Conservation (phyloP, 169 alveolate genomes). For the Eimeria tenella region DNA sequence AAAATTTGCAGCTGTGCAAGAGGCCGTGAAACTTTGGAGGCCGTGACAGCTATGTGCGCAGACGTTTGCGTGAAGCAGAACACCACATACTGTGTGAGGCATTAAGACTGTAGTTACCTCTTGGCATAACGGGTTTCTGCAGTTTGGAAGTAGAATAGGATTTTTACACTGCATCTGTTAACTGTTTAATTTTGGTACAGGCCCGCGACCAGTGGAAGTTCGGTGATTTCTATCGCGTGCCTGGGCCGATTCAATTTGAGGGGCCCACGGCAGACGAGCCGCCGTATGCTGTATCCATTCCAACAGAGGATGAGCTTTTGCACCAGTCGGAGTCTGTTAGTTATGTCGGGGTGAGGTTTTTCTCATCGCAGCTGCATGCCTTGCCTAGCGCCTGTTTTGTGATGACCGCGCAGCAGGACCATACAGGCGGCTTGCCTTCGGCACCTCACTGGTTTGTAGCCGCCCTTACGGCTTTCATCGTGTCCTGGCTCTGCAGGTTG, state of each 20-base stretch:
- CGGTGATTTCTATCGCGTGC: conserved; percentile 94
- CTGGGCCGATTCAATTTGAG: conserved; percentile 97
- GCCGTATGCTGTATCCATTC: conserved; percentile 61
- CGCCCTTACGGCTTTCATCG: too few species aligned
- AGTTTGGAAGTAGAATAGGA: background rate
- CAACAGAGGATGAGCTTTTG: conserved; percentile 73
- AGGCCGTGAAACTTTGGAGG: too few species aligned
- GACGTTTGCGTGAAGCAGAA: too few species aligned
- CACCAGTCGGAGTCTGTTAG: conserved; percentile 52
- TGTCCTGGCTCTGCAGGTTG: background rate
- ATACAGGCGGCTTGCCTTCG: too few species aligned
- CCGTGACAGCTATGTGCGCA: too few species aligned
- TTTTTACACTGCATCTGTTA: background rate
- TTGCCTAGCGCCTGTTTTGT: background rate
- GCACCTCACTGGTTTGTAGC: too few species aligned
- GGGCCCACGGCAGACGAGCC: conserved; percentile 75
- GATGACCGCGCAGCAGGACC: background rate
- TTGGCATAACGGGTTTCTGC: background rate
- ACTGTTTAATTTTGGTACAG: conserved; percentile 50
- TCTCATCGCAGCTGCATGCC: background rate
- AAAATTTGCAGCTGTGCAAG: conserved; percentile 46
- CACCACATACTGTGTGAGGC: too few species aligned
- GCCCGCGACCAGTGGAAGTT: conserved; percentile 96
- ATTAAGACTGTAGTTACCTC: too few species aligned
- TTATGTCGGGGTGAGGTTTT: conserved; percentile 53